These are phyloP conservation scores for Kodamaea hsintzibuensis DNA, from an alignment of 805 yeast species.

Conservation along the genomic window DNA sequence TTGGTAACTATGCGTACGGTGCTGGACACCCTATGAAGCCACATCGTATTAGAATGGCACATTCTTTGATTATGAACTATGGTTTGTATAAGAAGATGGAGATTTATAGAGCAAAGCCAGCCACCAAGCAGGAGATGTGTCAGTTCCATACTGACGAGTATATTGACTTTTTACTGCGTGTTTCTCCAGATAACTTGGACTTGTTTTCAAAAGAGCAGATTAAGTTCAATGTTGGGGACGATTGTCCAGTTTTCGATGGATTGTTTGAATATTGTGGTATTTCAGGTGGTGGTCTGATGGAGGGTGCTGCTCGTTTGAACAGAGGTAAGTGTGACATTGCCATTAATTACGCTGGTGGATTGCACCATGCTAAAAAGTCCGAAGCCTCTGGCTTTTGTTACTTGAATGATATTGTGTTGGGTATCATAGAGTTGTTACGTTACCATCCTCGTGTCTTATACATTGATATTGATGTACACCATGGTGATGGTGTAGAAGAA, in stretches of 20 bases:
- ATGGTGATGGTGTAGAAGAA: constrained; percentile 95
- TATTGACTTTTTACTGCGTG: constrained; percentile 86
- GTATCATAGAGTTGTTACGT: constrained; percentile 74
- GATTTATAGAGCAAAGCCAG: constrained; percentile 94
- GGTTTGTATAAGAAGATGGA: constrained; percentile 97
- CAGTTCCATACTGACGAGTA: constrained; percentile 98
- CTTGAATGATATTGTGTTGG: constrained; percentile 85
- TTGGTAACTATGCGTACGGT: constrained; percentile 97
- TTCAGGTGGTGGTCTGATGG: constrained; percentile 87
- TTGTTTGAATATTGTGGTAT: constrained; percentile 74
- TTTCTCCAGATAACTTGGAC: constrained; percentile 89
- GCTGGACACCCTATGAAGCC: constrained; percentile 99
- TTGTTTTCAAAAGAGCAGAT: constrained; percentile 84
- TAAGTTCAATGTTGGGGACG: constrained; percentile 95
- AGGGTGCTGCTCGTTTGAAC: constrained; percentile 82
- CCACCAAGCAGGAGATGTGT: constrained; percentile 96
- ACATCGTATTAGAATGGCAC: constrained; percentile 98
- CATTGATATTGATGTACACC: constrained; percentile 89
- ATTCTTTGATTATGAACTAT: constrained; percentile 93
- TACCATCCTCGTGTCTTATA: constrained; percentile 84
- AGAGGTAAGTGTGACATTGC: constrained; percentile 88
- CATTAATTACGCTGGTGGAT: constrained; percentile 90
- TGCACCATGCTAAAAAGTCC: constrained; percentile 89
- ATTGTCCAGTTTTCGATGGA: constrained; percentile 80
- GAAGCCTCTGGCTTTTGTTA: constrained; percentile 93